Conservation (phyloP, 495 filamentous ascomycete species). For the Geoglossum glabrum region DNA sequence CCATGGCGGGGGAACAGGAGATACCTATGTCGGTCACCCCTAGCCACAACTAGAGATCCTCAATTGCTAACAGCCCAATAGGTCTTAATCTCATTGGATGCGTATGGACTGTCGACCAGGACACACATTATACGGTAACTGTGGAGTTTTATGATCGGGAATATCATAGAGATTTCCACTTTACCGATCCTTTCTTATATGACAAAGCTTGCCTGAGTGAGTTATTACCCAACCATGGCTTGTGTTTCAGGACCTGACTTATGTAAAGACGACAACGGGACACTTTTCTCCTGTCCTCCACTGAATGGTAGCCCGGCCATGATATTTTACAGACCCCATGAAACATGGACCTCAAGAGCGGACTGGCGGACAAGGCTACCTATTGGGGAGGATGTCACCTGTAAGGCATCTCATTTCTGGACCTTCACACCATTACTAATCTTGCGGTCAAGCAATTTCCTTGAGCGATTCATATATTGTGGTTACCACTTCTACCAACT, state of each 20-base stretch:
- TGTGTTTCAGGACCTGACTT: constrained; percentile 9
- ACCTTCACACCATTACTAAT: neutral
- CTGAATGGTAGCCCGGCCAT: constrained; percentile 47
- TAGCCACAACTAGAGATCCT: neutral
- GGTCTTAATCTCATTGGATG: constrained; percentile 74
- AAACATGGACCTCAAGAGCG: constrained; percentile 77
- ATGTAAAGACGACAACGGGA: constrained; percentile 49
- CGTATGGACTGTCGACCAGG: constrained; percentile 94
- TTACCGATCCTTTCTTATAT: constrained; percentile 86
- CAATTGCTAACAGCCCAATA: constrained; percentile 15
- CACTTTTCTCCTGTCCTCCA: constrained; percentile 69
- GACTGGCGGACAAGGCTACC: constrained; percentile 84
- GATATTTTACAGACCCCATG: constrained; percentile 92
- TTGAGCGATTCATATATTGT: constrained; percentile 80
- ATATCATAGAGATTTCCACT: constrained; percentile 82
- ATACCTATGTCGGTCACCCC: constrained; percentile 47
- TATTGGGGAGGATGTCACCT: constrained; percentile 52
- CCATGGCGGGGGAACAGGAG: constrained; percentile 86
- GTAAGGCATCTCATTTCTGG: constrained; percentile 14
- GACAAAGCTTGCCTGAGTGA: constrained; percentile 78
- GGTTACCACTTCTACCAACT: constrained; percentile 62
- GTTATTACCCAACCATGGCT: constrained; percentile 17
- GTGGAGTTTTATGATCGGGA: constrained; percentile 95
- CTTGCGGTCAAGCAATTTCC: constrained; percentile 42
- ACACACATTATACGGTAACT: constrained; percentile 83